Base-by-base conservation (phyloP, 768 basidiomycete genomes). In the Xerocomus brunneocitrinus region DNA sequence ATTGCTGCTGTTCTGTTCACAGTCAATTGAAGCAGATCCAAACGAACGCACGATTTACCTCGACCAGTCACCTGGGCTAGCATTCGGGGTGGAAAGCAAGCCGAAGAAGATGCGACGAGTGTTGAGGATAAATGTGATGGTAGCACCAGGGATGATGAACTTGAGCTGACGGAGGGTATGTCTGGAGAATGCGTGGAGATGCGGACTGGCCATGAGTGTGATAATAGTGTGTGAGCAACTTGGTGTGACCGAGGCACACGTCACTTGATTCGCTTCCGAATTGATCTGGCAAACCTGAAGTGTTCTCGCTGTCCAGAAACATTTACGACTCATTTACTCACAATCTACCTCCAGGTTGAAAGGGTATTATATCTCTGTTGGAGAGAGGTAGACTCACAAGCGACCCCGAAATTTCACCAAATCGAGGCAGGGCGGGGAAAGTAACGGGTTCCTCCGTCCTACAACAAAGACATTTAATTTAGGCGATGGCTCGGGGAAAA, bases 131-230 rank as follows among this genome's bases (percentile, higher is more conserved):
- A 82, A 84, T 3, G 87, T 87, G 62, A 83, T 58, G 38, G 70
- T 62, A 2, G 74, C 82, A 10, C 89, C 88, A n/a, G 89, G 87
- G 10, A 89, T 62, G 43, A 89, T 80, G 51, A 89, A 83, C 64
- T 89, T 87, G 63, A 90, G 78, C 72, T 89, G 88, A 47, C 79
- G 77, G 52, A 80, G 64, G 1, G 82, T 79, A 66, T 89, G 83
- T 52, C 72, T 65, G 32, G 73, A 74, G 41, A 74, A 40, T n/a
- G 57, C 47, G 5, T 43, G 54, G 44, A 57, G 45, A 40, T 28
- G 59, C 47, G 57, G 51, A 49, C 47, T 47, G 41, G 49, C 24
- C 68, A 70, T 70, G 57, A 40, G 32, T 13, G 40, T 51, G 32
- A 36, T 52, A 27, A 19, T 12, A 28, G 16, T 10, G 31, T 9